Evolutionary conservation across 495 filamentous ascomycete genomes (phyloP).

Genomic region (Geopyxis carbonaria): DNA sequence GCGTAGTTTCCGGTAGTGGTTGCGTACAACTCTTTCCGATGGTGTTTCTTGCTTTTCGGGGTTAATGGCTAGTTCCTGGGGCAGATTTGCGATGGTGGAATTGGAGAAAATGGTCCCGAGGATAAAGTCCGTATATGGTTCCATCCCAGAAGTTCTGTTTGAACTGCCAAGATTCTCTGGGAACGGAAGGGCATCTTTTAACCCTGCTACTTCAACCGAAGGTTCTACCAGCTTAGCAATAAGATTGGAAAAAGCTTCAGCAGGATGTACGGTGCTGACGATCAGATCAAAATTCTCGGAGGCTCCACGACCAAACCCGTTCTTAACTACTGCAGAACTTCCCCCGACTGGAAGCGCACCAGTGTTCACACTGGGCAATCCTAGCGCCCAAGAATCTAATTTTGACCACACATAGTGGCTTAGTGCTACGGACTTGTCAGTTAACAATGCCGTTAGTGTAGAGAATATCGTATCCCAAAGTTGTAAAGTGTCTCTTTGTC

Average conservation of each 20-base stretch:
- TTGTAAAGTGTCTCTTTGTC: slow-evolving; percentile 21
- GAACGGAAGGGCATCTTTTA: slow-evolving; percentile 67
- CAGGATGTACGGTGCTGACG: slow-evolving; percentile 22
- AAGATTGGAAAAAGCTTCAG: slow-evolving; percentile 59
- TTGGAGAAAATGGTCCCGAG: slow-evolving; percentile 34
- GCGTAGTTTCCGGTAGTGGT: slow-evolving; percentile 21
- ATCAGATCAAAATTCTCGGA: slow-evolving; percentile 23
- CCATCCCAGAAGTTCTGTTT: slow-evolving; percentile 69
- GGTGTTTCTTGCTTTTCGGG: slow-evolving; percentile 18
- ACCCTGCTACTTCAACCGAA: slow-evolving; percentile 34
- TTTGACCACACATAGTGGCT: slow-evolving; percentile 20
- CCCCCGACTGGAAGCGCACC: slow-evolving; percentile 14
- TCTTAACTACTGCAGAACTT: background rate
- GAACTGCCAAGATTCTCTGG: slow-evolving; percentile 69
- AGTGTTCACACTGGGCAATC: slow-evolving; percentile 5
- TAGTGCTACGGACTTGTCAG: slow-evolving; percentile 15
- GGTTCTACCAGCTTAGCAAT: slow-evolving; percentile 51
- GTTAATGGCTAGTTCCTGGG: slow-evolving; percentile 13
- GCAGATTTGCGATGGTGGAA: slow-evolving; percentile 20
- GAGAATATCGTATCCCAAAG: slow-evolving; percentile 25
- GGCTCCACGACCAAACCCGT: slow-evolving; percentile 15
- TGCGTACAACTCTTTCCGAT: slow-evolving; percentile 17
- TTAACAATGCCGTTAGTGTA: slow-evolving; percentile 22
- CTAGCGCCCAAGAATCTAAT: slow-evolving; percentile 22
- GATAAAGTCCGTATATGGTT: slow-evolving; percentile 80